phyloP scores from a whole-genome alignment of 1,284 basidiomycete species.

The Austroboletus niveus region DNA sequence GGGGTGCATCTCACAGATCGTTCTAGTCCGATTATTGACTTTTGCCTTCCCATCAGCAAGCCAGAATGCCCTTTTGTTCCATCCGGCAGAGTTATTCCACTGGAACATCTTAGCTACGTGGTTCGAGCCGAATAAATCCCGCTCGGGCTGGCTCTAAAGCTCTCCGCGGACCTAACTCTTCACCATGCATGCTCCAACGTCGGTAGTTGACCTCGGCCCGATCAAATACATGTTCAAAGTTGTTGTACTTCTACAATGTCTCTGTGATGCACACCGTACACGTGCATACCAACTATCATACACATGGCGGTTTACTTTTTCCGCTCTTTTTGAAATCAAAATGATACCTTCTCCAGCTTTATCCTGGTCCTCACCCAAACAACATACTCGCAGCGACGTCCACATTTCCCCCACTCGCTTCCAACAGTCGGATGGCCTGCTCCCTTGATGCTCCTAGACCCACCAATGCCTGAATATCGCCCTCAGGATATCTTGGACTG shows the following conservation, averaged over 20 bases:
- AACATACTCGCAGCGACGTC: constrained; percentile 88
- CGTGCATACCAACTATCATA: not conserved
- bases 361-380: constrained; percentile 46
- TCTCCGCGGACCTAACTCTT: no score
- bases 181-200: no score
- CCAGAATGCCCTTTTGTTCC: no score
- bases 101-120: no score
- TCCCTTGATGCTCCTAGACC: constrained; percentile 75
- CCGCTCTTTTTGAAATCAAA: constrained; percentile 1
- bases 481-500: constrained; percentile 46
- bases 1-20: not conserved
- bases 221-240: not conserved
- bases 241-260: constrained; percentile 1
- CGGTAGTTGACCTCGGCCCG: not conserved
- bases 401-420: constrained; percentile 82
- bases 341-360: not conserved
- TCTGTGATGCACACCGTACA: not conserved
- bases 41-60: no score
- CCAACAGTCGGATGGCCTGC: constrained; percentile 73
- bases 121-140: no score
- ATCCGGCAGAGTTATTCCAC: no score
- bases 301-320: not conserved
- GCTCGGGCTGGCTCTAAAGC: no score
- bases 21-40: no score
- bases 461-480: constrained; percentile 57